Conservation (phyloP, 345 rosid genomes). For the Syzygium jambos region DNA sequence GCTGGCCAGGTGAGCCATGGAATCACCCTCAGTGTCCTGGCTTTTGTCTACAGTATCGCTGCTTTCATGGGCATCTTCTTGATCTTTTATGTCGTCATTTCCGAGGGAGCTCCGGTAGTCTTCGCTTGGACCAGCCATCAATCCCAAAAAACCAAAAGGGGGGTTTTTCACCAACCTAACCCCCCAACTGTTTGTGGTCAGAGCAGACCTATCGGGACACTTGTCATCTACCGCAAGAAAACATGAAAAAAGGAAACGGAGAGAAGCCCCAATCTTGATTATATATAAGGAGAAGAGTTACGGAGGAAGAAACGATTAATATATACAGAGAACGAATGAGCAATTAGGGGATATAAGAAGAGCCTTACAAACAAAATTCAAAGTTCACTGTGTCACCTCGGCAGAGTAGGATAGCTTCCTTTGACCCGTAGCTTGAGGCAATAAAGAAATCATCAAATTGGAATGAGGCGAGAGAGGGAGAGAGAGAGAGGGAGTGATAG, state of each 20-base stretch:
- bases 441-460: background rate
- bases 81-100: constrained; percentile 5
- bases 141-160: background rate
- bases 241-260: background rate
- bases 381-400: background rate
- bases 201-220: background rate
- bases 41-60: constrained; percentile 15
- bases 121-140: constrained; percentile 10
- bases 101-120: constrained; percentile 4
- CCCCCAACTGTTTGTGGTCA: constrained; percentile 1
- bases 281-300: background rate
- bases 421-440: background rate
- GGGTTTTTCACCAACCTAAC: background rate
- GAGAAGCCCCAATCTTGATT: background rate
- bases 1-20: constrained; percentile 47
- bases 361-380: background rate
- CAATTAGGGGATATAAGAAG: background rate
- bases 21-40: constrained; percentile 10
- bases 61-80: background rate
- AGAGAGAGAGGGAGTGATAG: background rate
- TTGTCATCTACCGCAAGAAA: background rate
- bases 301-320: background rate
- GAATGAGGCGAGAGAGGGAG: background rate
- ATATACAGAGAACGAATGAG: background rate
- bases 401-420: background rate